These are phyloP conservation scores for Solanum paucissectum DNA, from an alignment of 257 asterid species.

Conservation along the genomic window DNA sequence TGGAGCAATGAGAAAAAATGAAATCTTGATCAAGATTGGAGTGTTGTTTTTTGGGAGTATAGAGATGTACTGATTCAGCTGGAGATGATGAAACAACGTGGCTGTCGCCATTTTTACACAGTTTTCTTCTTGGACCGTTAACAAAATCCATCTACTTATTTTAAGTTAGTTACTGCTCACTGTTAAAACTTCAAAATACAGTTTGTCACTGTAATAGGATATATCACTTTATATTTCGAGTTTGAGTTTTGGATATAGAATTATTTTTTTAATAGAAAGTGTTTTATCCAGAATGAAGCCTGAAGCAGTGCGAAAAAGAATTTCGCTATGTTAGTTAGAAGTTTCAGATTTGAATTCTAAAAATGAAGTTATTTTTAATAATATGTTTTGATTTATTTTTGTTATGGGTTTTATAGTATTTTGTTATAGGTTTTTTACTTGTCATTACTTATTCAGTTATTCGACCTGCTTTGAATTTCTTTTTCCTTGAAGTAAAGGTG, in stretches of 20 bases:
- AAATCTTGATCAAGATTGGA: not conserved
- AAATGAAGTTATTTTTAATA: not conserved
- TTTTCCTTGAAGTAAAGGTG: too few species aligned
- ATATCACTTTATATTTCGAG: too few species aligned
- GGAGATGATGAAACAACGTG: conserved; percentile 26
- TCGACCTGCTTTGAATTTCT: not conserved
- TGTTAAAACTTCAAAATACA: not conserved
- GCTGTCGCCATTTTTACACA: conserved; percentile 30
- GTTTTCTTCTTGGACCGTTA: conserved; percentile 1
- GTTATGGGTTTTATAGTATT: not conserved
- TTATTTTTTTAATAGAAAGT: too few species aligned
- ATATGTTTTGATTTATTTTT: not conserved
- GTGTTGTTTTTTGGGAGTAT: not conserved
- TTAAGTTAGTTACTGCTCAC: not conserved
- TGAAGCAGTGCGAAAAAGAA: too few species aligned
- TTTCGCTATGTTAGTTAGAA: not conserved
- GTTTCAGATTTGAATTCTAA: too few species aligned
- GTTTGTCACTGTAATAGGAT: not conserved
- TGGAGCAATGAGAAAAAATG: not conserved
- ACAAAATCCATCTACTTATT: not conserved
- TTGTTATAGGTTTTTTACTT: too few species aligned
- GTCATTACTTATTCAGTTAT: too few species aligned
- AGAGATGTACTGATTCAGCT: not conserved
- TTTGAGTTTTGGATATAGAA: too few species aligned
- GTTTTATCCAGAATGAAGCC: not conserved